Conservation (phyloP, 441 rosid genomes). For the Jatropha podagrica region DNA sequence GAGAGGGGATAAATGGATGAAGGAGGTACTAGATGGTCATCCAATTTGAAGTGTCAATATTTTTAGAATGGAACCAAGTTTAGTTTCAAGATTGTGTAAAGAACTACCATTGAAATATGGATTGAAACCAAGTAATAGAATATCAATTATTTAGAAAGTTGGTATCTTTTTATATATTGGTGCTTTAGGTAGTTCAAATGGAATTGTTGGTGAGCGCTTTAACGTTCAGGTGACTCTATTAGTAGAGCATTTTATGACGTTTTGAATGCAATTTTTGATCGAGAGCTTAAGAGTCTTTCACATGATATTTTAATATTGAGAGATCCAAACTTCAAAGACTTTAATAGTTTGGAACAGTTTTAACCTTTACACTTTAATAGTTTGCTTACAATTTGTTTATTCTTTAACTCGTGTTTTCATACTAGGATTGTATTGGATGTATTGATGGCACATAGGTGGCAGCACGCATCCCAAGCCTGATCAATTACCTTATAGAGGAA, state of each 20-base stretch:
- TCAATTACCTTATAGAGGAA: background rate
- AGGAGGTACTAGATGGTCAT: no score
- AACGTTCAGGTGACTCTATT: background rate
- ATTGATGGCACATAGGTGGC: background rate
- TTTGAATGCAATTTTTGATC: background rate
- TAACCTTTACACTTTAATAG: background rate
- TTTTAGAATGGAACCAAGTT: no score
- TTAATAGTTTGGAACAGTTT: background rate
- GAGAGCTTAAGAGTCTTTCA: background rate
- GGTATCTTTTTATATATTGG: no score
- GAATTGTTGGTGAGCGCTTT: background rate
- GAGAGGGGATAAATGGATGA: no score
- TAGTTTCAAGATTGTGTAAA: no score
- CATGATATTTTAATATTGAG: background rate
- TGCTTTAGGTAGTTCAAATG: no score
- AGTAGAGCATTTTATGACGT: background rate
- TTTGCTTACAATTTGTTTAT: background rate
- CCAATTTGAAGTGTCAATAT: no score
- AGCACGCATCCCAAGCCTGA: background rate
- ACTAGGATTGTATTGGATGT: background rate
- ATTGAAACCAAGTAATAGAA: no score
- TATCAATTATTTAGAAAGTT: no score
- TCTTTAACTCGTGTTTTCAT: background rate
- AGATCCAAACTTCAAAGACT: background rate
- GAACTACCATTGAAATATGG: no score